A percentile compares a stretch with the other conserved stretches of the same genome.
These are phyloP conservation scores for Daldinia vernicosa DNA, from an alignment of 495 filamentous ascomycete genomes.

Conservation along the genomic window DNA sequence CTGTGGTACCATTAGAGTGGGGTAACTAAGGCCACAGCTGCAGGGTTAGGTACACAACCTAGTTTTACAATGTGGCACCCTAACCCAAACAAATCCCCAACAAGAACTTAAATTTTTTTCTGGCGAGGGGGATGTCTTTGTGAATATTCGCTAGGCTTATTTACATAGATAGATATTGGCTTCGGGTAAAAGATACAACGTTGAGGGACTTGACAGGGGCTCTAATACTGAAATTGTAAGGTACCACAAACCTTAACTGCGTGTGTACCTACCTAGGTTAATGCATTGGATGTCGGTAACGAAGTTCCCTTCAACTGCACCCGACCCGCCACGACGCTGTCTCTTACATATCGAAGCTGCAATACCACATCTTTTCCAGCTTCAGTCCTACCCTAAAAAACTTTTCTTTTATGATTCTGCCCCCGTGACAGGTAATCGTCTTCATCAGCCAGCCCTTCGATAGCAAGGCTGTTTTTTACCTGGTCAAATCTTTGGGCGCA, in stretches of 20 bases:
- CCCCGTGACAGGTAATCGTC: slow-evolving; percentile 20
- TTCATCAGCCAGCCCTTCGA: slow-evolving; percentile 10
- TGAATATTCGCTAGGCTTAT: slow-evolving; percentile 29
- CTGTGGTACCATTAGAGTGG: slow-evolving; percentile 11
- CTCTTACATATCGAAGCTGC: slow-evolving; percentile 16
- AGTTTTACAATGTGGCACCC: slow-evolving; percentile 43
- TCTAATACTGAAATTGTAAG: slow-evolving; percentile 1
- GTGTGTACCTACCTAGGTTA: no score
- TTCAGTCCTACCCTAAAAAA: slow-evolving; percentile 17
- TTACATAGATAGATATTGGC: slow-evolving; percentile 6
- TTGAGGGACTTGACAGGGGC: slow-evolving; percentile 17
- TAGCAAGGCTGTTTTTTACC: slow-evolving; percentile 10
- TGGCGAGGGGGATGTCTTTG: slow-evolving; percentile 40
- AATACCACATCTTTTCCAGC: slow-evolving; percentile 14
- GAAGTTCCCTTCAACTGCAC: background rate
- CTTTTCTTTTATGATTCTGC: slow-evolving; percentile 1
- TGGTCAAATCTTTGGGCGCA: slow-evolving; percentile 17
- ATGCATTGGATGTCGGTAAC: background rate
- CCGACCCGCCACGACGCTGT: slow-evolving; percentile 9
- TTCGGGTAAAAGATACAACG: slow-evolving; percentile 25
- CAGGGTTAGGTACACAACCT: slow-evolving; percentile 38
- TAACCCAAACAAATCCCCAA: slow-evolving; percentile 46
- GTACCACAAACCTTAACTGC: slow-evolving; percentile 21
- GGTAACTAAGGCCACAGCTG: slow-evolving; percentile 17
- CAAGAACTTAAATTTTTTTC: slow-evolving; percentile 47